phyloP scores from a whole-genome alignment of 768 basidiomycete genomes.

The Trametes meyenii region DNA sequence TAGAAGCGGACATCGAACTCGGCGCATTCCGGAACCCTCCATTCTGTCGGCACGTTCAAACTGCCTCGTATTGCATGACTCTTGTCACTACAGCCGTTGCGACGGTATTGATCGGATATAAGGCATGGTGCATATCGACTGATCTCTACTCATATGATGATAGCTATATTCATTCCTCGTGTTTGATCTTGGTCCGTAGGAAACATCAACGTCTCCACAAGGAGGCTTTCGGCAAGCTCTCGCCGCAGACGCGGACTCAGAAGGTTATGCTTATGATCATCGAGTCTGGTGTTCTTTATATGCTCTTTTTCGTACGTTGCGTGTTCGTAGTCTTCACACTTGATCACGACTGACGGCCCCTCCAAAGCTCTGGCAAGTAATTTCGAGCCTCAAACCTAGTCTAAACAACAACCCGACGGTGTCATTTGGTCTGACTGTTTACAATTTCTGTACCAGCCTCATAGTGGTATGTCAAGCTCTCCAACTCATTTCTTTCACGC shows the following conservation, averaged over 20 bases:
- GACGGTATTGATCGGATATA: constrained; percentile 24
- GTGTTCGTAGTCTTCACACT: not conserved
- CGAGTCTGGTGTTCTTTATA: constrained; percentile 29
- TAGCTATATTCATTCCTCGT: not conserved
- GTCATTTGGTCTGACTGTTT: constrained; percentile 24
- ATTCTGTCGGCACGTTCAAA: constrained; percentile 30
- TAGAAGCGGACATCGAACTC: constrained; percentile 22
- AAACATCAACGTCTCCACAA: constrained; percentile 2
- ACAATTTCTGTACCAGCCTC: constrained; percentile 22
- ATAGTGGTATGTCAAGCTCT: constrained; percentile 24
- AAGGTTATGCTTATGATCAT: constrained; percentile 26
- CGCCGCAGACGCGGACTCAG: constrained; percentile 19
- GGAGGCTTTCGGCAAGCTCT: constrained; percentile 1
- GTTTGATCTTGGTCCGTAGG: not conserved
- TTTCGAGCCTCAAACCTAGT: constrained; percentile 11
- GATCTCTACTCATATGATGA: not conserved
- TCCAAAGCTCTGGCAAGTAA: constrained; percentile 1
- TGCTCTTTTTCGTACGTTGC: constrained; percentile 29
- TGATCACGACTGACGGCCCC: not conserved
- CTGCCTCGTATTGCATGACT: constrained; percentile 25
- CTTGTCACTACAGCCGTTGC: constrained; percentile 26
- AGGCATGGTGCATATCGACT: constrained; percentile 24
- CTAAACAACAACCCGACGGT: constrained; percentile 2
- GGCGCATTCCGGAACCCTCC: constrained; percentile 23
- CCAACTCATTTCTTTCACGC: not conserved